A percentile compares a stretch with the other conserved stretches of the same genome.
Conservation (phyloP, 208 protist species). For the Strigomonas culicis region DNA sequence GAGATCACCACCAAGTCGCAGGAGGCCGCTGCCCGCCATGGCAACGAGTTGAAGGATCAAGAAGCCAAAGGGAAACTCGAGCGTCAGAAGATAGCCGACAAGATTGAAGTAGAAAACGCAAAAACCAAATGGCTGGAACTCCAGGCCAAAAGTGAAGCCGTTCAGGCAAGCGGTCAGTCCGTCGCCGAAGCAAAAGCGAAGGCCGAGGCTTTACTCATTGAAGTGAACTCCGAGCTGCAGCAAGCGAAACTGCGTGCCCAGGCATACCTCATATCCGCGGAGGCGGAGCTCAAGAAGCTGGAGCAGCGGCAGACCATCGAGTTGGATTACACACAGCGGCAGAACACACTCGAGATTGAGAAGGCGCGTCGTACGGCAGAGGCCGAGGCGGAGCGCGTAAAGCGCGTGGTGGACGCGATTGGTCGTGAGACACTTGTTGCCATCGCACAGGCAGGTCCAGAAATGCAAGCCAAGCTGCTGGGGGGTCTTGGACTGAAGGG, state of each 20-base stretch:
- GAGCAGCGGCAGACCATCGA: conserved; percentile 83
- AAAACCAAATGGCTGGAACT: conserved; percentile 83
- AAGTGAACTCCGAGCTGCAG: conserved; percentile 83
- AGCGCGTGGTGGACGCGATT: conserved; percentile 82
- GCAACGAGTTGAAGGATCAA: conserved; percentile 91
- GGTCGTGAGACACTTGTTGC: conserved; percentile 89
- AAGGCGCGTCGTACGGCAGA: conserved; percentile 69
- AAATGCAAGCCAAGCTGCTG: conserved; percentile 96
- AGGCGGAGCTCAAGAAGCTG: conserved; percentile 84
- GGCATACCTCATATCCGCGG: conserved; percentile 75
- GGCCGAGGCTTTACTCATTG: conserved; percentile 88
- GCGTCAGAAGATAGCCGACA: conserved; percentile 88
- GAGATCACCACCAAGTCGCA: conserved; percentile 98
- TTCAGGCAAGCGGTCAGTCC: conserved; percentile 91
- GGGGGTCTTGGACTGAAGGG: conserved; percentile 91
- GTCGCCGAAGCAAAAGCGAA: conserved; percentile 90
- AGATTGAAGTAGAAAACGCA: conserved; percentile 77
- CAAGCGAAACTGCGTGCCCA: conserved; percentile 83
- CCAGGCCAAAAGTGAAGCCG: conserved; percentile 90
- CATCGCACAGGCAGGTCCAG: conserved; percentile 91
- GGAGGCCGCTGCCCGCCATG: conserved; percentile 91
- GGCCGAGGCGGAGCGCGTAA: conserved; percentile 90
- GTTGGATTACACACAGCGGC: conserved; percentile 62
- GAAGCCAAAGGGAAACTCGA: conserved; percentile 90
- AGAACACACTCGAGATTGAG: conserved; percentile 87